Conservation (phyloP, 2,329 filamentous ascomycete species). For the Nigrospora osmanthi region DNA sequence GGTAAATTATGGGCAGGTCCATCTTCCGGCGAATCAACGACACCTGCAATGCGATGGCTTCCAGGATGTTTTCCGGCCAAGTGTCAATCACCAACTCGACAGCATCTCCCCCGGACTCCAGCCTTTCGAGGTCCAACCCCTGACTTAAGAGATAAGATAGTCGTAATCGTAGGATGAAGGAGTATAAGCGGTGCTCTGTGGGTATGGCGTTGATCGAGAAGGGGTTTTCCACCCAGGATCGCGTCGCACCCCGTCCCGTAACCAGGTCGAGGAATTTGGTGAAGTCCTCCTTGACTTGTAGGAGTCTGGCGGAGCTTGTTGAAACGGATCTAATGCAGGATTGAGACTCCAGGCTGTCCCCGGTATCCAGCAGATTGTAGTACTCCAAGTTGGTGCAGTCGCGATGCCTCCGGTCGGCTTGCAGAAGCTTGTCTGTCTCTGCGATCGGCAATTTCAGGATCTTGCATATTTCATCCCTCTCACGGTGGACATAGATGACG, state of each 20-base stretch:
- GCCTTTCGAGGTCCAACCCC: conserved; percentile 39
- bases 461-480: conserved; percentile 52
- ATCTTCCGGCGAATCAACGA: conserved; percentile 49
- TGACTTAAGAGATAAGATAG: conserved; percentile 48
- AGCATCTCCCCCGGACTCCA: conserved; percentile 52
- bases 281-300: conserved; percentile 53
- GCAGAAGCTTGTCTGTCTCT: conserved; percentile 48
- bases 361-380: conserved; percentile 53
- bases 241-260: conserved; percentile 41
- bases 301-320: conserved; percentile 48
- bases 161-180: conserved; percentile 55
- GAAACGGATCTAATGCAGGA: conserved; percentile 30
- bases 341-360: conserved; percentile 17
- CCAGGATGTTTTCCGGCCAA: conserved; percentile 41
- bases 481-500: conserved; percentile 62
- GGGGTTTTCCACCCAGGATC: conserved; percentile 48
- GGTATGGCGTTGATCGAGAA: conserved; percentile 53
- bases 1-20: conserved; percentile 48
- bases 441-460: conserved; percentile 40
- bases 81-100: conserved; percentile 53
- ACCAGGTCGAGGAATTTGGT: conserved; percentile 51
- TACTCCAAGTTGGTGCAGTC: conserved; percentile 64
- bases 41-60: conserved; percentile 45
- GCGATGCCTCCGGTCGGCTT: conserved; percentile 47
- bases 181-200: conserved; percentile 49